Conservation (phyloP, 1,284 basidiomycete species). For the Melampsora larici-populina region DNA sequence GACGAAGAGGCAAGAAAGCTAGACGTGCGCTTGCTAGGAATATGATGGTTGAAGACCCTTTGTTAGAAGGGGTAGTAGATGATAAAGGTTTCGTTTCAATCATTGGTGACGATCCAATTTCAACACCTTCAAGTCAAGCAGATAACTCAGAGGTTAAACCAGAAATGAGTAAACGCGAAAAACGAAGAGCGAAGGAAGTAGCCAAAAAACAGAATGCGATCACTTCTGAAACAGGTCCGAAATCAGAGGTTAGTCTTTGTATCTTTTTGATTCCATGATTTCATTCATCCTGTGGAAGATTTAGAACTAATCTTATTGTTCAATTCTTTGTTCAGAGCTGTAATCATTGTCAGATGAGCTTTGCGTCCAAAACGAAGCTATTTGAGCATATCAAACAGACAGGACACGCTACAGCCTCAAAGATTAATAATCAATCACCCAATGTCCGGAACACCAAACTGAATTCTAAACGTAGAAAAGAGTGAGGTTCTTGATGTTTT, state of each 20-base stretch:
- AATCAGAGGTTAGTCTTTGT: constrained; percentile 31
- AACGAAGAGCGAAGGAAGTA: constrained; percentile 70
- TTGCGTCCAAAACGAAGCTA: constrained; percentile 71
- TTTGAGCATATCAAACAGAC: constrained; percentile 71
- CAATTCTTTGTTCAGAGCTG: constrained; percentile 58
- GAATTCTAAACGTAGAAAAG: no score
- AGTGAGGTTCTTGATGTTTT: no score
- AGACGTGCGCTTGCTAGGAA: background rate
- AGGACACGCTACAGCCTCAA: constrained; percentile 66
- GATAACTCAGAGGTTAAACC: constrained; percentile 44
- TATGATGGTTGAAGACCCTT: background rate
- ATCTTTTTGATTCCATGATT: background rate
- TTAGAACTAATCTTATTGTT: background rate
- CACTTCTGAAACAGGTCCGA: constrained; percentile 49
- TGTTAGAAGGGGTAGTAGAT: background rate
- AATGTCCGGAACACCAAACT: no score
- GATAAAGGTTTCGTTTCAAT: background rate
- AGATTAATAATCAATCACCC: background rate
- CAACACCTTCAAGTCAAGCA: constrained; percentile 14
- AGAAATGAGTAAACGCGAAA: constrained; percentile 73
- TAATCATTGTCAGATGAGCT: constrained; percentile 67
- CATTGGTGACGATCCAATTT: constrained; percentile 8
- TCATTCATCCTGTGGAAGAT: background rate
- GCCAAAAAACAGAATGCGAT: constrained; percentile 65
- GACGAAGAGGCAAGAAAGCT: constrained; percentile 9